Percentiles rank a stretch among this genome's conserved stretches.
These are phyloP conservation scores for Teratosphaeria pseudoeucalypti DNA, from an alignment of 2,329 filamentous ascomycete species.

Conservation along the genomic window DNA sequence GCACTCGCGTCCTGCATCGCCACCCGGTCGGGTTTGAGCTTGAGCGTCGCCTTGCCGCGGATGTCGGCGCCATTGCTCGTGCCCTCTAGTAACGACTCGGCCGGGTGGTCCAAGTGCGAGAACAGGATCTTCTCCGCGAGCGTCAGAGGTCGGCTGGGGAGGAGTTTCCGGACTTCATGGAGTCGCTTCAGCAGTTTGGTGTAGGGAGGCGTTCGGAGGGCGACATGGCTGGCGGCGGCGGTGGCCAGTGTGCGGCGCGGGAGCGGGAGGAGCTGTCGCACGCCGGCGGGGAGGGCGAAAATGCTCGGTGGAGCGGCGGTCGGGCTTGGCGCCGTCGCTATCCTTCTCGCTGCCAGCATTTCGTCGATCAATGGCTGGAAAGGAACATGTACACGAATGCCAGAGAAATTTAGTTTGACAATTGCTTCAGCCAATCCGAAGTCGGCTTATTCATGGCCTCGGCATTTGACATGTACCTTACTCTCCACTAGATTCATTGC, in stretches of 20 bases:
- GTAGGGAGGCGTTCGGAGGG: constrained; percentile 64
- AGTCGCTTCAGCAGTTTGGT: constrained; percentile 70
- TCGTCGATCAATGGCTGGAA: background rate
- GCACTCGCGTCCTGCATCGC: constrained; percentile 99
- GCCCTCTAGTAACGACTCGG: constrained; percentile 73
- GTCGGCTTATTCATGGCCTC: background rate
- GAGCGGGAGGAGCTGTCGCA: constrained; percentile 12
- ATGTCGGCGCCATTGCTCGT: constrained; percentile 78
- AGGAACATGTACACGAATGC: background rate
- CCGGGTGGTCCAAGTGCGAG: constrained; percentile 80
- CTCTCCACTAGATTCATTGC: background rate
- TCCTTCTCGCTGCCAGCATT: background rate
- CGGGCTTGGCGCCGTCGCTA: background rate
- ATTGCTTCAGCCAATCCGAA: background rate
- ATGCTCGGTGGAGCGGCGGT: background rate
- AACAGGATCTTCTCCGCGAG: constrained; percentile 98
- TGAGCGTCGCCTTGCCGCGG: constrained; percentile 81
- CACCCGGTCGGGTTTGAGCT: constrained; percentile 92
- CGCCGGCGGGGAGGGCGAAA: constrained; percentile 3
- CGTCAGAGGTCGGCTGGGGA: constrained; percentile 57
- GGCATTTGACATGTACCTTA: background rate
- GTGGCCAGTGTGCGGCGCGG: constrained; percentile 23
- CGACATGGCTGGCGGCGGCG: constrained; percentile 25
- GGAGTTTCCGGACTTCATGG: constrained; percentile 60
- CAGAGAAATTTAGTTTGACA: background rate